Evolutionary conservation across 83 land plant genomes (phyloP).

Genomic region (Isoetes engelmannii): DNA sequence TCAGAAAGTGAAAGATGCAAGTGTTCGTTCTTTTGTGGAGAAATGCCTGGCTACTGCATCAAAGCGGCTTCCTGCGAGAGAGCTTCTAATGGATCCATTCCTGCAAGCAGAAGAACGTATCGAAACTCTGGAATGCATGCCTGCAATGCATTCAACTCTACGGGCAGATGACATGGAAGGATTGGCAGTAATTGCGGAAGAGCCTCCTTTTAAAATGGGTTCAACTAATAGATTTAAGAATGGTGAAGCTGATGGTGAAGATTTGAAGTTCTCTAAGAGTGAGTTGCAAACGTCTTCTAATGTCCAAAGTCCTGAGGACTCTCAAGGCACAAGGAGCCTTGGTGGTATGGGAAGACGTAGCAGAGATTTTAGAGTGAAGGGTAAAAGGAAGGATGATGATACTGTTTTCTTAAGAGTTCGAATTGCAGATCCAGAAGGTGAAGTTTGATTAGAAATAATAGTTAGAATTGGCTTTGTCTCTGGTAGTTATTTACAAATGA

Average conservation of each 20-base stretch:
- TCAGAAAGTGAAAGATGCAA: conserved; percentile 57
- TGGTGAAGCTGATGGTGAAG: background rate
- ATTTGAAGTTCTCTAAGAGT: background rate
- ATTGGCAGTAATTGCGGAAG: conserved; percentile 15
- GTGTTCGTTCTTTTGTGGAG: conserved; percentile 58
- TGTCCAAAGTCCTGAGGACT: conserved; percentile 2
- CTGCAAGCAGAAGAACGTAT: conserved; percentile 45
- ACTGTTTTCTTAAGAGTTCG: conserved; percentile 57
- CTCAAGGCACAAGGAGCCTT: conserved; percentile 10
- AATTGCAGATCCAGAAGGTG: conserved; percentile 66
- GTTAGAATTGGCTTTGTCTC: background rate
- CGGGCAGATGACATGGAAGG: conserved; percentile 27
- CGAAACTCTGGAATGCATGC: conserved; percentile 13
- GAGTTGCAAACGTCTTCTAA: background rate
- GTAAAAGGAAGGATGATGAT: conserved; percentile 53
- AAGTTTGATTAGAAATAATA: background rate
- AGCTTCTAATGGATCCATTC: conserved; percentile 68
- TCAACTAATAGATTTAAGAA: conserved; percentile 4
- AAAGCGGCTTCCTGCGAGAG: conserved; percentile 61
- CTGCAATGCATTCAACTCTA: conserved; percentile 2
- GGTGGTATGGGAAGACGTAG: conserved; percentile 18
- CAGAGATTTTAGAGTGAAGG: conserved; percentile 58
- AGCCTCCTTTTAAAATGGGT: conserved; percentile 10
- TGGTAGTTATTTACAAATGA: background rate
- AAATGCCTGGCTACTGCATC: conserved; percentile 67